Evolutionary conservation across 2,329 filamentous ascomycete genomes (phyloP), one percentile per base, ranked within the genome.

Genomic region (Fusarium longipes): DNA sequence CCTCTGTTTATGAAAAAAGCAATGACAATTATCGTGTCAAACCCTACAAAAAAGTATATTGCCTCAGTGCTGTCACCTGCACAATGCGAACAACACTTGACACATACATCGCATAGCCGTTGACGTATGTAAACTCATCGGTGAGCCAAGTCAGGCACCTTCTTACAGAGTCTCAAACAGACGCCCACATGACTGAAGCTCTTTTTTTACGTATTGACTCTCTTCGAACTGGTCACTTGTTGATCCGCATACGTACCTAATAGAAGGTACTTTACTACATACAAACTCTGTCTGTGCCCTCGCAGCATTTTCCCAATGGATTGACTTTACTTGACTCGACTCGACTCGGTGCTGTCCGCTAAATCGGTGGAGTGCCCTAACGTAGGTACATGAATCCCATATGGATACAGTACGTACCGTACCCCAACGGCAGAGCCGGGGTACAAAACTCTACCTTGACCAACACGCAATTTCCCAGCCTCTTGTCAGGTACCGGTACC

Each of bases 321-420:
- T 44, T 33, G n/a, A 39, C 35, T 33, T 44, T 39, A 61, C 32
- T 6, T 9, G 38, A 42, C 49, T 33, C 8, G 49, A 36, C 69
- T 71, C 68, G 71, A 73, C 71, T 73, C 70, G 65, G 57, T 53
- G 55, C 55, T 68, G 69, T 48, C 57, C 71, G 67, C 50, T 72
- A 66, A 68, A 58, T 18, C 35, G 42, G 70, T 73, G 71, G 71
- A 65, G 68, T 59, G n/a, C 45, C 32, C 45, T 49, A 49, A 49
- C 22, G 45, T 49, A 49, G 32, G 32, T 47, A 47, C 44, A 49
- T 49, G 32, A 36, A 49, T 38, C n/a, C 32, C 32, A 33, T 43
- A 27, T 18, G 40, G 40, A 43, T 36, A 49, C 22, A 27, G n/a
- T 36, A 33, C 14, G 27, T n/a, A 18, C 35, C 38, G 39, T 59